Evolutionary conservation across 2,329 filamentous ascomycete genomes (phyloP).

Genomic region (Trichoderma citrinoviride): DNA sequence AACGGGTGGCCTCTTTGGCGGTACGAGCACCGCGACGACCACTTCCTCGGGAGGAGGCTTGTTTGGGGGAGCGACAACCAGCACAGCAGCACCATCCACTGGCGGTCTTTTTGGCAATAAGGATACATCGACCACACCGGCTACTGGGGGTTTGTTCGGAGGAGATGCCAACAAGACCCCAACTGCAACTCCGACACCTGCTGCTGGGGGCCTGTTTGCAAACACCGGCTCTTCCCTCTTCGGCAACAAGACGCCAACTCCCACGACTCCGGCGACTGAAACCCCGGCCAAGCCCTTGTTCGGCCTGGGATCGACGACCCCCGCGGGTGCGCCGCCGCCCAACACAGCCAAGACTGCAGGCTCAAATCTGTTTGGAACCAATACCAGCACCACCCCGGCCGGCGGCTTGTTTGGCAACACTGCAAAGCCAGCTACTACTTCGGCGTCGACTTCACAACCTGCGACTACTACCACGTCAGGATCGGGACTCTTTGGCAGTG

Average conservation of each 20-base stretch:
- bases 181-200: slow-evolving; percentile 6
- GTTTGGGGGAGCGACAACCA: slow-evolving; percentile 28
- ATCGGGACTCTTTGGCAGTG: slow-evolving; percentile 33
- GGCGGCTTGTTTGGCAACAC: slow-evolving; percentile 30
- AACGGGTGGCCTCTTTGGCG: slow-evolving; percentile 35
- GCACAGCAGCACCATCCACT: slow-evolving; percentile 23
- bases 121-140: slow-evolving; percentile 28
- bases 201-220: slow-evolving; percentile 25
- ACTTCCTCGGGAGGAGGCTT: slow-evolving; percentile 30
- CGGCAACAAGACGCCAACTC: slow-evolving; percentile 22
- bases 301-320: slow-evolving; percentile 52
- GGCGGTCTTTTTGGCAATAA: slow-evolving; percentile 30
- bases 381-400: slow-evolving; percentile 20
- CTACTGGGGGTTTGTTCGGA: slow-evolving; percentile 28
- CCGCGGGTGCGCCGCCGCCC: slow-evolving; percentile 53
- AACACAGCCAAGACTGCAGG: slow-evolving; percentile 34
- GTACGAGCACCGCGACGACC: slow-evolving; percentile 27
- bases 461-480: slow-evolving; percentile 25
- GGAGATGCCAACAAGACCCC: slow-evolving; percentile 26
- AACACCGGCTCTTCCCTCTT: slow-evolving; percentile 22
- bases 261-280: slow-evolving; percentile 28
- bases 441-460: slow-evolving; percentile 20
- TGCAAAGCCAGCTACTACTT: slow-evolving; percentile 26
- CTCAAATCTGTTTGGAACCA: slow-evolving; percentile 15
- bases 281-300: slow-evolving; percentile 48